Conservation (phyloP, 352 stramenopile genomes). For the Globisporangium rhizosaccharum region DNA sequence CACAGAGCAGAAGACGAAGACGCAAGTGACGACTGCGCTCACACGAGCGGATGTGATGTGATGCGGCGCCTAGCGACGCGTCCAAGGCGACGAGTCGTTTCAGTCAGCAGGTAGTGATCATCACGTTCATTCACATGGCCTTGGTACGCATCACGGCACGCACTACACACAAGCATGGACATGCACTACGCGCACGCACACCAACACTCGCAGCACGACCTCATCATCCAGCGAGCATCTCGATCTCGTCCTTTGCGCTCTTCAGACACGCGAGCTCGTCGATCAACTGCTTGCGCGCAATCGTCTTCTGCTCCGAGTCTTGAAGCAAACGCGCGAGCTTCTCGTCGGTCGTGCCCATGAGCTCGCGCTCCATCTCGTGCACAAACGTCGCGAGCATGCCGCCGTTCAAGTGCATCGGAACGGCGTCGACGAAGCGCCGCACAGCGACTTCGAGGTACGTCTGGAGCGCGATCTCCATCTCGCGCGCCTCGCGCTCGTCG, state of each 20-base stretch:
- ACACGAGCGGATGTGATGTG: no score
- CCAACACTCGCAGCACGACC: not conserved
- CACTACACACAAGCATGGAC: no score
- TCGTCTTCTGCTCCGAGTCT: conserved; percentile 10
- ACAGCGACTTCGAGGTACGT: conserved; percentile 30
- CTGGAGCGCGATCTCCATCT: conserved; percentile 30
- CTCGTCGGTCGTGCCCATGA: conserved; percentile 26
- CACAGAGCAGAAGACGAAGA: no score
- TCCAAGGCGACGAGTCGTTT: no score
- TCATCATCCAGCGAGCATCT: not conserved
- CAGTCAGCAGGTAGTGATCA: no score
- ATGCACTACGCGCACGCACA: not conserved
- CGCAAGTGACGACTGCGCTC: no score
- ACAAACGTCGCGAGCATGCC: conserved; percentile 30
- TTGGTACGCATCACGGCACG: no score
- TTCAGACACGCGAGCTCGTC: not conserved
- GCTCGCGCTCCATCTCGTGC: conserved; percentile 23
- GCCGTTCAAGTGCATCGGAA: conserved; percentile 36
- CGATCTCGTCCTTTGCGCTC: not conserved
- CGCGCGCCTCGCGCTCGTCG: conserved; percentile 28
- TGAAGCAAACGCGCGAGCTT: conserved; percentile 25
- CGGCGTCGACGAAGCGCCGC: conserved; percentile 26
- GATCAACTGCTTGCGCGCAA: not conserved
- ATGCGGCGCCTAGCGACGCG: no score
- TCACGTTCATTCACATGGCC: no score